Evolutionary conservation across 2,329 filamentous ascomycete species (phyloP).

Genomic region (Rutstroemia sp.): DNA sequence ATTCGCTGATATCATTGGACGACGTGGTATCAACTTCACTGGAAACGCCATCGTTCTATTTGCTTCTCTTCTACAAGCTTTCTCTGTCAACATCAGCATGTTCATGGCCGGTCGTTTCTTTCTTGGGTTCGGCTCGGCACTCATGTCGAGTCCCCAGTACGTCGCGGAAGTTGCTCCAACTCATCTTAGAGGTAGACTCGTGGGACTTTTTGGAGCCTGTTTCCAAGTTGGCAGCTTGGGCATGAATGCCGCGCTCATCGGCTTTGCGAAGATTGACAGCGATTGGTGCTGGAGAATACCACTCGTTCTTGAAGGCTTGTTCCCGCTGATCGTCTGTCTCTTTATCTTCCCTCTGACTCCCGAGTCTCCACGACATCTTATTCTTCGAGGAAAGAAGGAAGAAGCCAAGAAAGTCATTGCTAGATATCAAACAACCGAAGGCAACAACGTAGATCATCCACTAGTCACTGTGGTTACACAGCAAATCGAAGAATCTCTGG

Average conservation of each 20-base stretch:
- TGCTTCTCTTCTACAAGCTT: slow-evolving; percentile 30
- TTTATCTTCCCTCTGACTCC: slow-evolving; percentile 26
- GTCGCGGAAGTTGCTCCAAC: slow-evolving; percentile 41
- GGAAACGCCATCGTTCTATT: slow-evolving; percentile 39
- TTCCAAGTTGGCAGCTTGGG: slow-evolving; percentile 35
- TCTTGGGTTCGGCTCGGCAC: slow-evolving; percentile 20
- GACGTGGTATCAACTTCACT: slow-evolving; percentile 40
- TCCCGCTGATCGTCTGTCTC: slow-evolving; percentile 26
- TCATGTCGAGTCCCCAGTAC: slow-evolving; percentile 33
- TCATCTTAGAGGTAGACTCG: slow-evolving; percentile 40
- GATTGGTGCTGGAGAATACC: slow-evolving; percentile 25
- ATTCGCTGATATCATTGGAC: slow-evolving; percentile 43
- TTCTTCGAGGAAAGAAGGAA: slow-evolving; percentile 29
- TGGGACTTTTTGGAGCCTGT: slow-evolving; percentile 40
- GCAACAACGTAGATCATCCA: slow-evolving; percentile 22
- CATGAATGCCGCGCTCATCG: slow-evolving; percentile 33
- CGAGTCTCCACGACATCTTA: slow-evolving; percentile 33
- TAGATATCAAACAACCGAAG: slow-evolving; percentile 38
- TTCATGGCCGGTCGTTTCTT: slow-evolving; percentile 24
- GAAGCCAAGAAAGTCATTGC: slow-evolving; percentile 34
- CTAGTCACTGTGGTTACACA: slow-evolving; percentile 21
- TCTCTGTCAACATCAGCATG: slow-evolving; percentile 16
- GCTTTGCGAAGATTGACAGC: slow-evolving; percentile 21
- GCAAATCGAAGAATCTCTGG: slow-evolving; percentile 28
- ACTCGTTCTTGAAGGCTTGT: slow-evolving; percentile 29